A percentile compares a stretch with the other conserved stretches of the same genome.
These are phyloP conservation scores for Fusarium pilosicola DNA, from an alignment of 2,329 filamentous ascomycete species.

Conservation along the genomic window DNA sequence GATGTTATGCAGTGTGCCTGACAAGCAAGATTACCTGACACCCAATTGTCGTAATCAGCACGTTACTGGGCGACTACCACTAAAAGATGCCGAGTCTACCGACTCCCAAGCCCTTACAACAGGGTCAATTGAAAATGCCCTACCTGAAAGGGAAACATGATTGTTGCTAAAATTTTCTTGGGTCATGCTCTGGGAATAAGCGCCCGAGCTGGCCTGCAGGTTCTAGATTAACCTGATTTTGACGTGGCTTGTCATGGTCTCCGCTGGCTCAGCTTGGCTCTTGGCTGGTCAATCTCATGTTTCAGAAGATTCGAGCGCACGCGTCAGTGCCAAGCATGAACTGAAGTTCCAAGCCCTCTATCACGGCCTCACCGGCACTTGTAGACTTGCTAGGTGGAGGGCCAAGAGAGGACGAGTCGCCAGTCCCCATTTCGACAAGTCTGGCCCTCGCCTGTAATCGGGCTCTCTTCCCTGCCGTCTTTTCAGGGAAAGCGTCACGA, in stretches of 20 bases:
- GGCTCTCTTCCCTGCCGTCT: background rate
- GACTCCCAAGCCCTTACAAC: conserved; percentile 15
- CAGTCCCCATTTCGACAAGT: conserved; percentile 15
- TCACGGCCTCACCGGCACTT: conserved; percentile 33
- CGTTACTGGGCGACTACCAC: conserved; percentile 10
- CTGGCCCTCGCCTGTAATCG: background rate
- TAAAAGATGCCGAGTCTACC: conserved; percentile 36
- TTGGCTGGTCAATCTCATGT: conserved; percentile 22
- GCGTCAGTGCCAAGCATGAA: conserved; percentile 43
- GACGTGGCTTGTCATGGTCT: conserved; percentile 13
- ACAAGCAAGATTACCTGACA: conserved; percentile 33
- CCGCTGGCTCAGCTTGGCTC: conserved; percentile 16
- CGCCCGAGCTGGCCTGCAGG: background rate
- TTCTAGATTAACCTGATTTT: conserved; percentile 26
- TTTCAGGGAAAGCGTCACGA: background rate
- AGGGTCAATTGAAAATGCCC: conserved; percentile 12
- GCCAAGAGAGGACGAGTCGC: conserved; percentile 34
- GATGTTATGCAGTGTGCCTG: conserved; percentile 5
- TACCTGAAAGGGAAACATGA: conserved; percentile 22
- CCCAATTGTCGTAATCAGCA: conserved; percentile 28
- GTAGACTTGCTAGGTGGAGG: conserved; percentile 18
- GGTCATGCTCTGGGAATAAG: conserved; percentile 6
- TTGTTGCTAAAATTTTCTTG: conserved; percentile 4
- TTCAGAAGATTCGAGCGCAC: conserved; percentile 19
- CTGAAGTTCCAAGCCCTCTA: conserved; percentile 12